Conservation (phyloP, 495 filamentous ascomycete genomes). For the Xylaria nigripes region DNA sequence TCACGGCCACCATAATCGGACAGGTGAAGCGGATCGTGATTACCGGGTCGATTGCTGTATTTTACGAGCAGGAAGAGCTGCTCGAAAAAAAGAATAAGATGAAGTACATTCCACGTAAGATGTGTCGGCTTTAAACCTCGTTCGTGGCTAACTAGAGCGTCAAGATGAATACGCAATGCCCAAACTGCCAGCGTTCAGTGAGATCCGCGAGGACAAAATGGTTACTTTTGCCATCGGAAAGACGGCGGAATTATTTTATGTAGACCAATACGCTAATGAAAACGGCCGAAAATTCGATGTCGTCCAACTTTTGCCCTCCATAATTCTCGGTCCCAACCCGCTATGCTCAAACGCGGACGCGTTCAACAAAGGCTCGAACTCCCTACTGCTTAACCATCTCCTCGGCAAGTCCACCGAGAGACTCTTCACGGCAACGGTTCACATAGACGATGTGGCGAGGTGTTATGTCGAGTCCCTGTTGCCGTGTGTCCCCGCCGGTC, state of each 20-base stretch:
- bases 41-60: not conserved
- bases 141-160: not conserved
- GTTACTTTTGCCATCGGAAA: no score
- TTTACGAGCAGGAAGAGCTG: not conserved
- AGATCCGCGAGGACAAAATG: no score
- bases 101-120: not conserved
- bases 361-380: not conserved
- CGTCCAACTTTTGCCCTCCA: not conserved
- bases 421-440: not conserved
- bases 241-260: no score
- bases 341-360: not conserved
- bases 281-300: not conserved
- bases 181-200: no score
- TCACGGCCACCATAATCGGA: no score
- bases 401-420: not conserved
- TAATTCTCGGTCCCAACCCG: not conserved
- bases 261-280: no score
- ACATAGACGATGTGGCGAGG: not conserved
- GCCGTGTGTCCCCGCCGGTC: not conserved
- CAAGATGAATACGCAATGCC: no score
- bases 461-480: not conserved
- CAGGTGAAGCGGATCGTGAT: no score
- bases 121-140: not conserved
- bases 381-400: not conserved
- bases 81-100: not conserved